Evolutionary conservation across 202 grass and related monocot species (phyloP).

Genomic region (Brachypodium distachyon): DNA sequence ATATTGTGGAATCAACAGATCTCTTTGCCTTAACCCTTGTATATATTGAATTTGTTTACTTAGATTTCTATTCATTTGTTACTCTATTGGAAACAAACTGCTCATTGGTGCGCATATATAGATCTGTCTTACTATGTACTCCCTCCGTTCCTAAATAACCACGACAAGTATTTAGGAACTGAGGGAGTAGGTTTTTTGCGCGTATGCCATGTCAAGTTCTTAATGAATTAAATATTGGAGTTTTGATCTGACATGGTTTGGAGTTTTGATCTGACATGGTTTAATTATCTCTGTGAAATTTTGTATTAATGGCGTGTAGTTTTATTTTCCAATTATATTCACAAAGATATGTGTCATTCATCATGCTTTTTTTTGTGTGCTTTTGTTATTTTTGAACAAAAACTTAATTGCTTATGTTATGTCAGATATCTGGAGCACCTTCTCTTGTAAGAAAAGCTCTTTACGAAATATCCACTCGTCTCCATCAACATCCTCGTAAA

Average conservation of each 20-base stretch:
- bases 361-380: not conserved
- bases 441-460: constrained; percentile 81
- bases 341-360: not conserved
- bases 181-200: constrained; percentile 5
- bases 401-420: constrained; percentile 5
- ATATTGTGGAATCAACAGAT: too few species aligned
- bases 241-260: constrained; percentile 4
- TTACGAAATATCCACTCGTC: constrained; percentile 75
- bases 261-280: not conserved
- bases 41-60: not conserved
- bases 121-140: not conserved
- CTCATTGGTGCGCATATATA: not conserved
- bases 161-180: too few species aligned
- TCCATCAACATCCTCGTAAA: constrained; percentile 84
- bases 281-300: not conserved
- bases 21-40: too few species aligned
- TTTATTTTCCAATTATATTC: constrained; percentile 5
- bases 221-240: not conserved
- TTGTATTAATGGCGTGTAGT: not conserved
- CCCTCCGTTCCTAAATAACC: too few species aligned
- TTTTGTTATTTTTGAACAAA: not conserved
- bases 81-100: not conserved
- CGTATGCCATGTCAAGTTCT: not conserved
- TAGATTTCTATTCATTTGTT: constrained; percentile 1
- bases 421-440: constrained; percentile 74